Evolutionary conservation across 345 rosid genomes (phyloP).

Genomic region (Euphorbia pulcherrima): DNA sequence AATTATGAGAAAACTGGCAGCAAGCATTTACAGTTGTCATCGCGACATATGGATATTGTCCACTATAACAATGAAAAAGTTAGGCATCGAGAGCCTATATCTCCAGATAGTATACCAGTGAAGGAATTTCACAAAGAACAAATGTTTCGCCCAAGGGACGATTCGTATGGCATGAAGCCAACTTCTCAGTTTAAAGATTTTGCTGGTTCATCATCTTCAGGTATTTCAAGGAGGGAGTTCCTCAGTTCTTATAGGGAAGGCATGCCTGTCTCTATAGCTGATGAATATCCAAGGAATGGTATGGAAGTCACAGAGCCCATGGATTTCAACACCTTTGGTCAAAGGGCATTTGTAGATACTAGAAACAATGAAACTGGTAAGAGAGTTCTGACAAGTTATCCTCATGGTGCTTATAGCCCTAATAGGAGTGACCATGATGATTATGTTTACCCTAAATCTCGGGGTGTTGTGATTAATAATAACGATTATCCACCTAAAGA

Average conservation of each 20-base stretch:
- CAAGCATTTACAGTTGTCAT: conserved; percentile 21
- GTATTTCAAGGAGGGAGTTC: conserved; percentile 30
- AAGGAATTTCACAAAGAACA: conserved; percentile 33
- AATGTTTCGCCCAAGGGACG: conserved; percentile 32
- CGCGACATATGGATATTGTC: conserved; percentile 21
- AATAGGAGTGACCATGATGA: conserved; percentile 36
- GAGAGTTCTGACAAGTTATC: conserved; percentile 28
- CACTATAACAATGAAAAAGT: conserved; percentile 32
- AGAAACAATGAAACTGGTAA: conserved; percentile 29
- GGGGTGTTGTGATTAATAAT: conserved; percentile 25
- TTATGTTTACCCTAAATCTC: conserved; percentile 28
- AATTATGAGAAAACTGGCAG: conserved; percentile 35
- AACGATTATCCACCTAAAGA: conserved; percentile 33
- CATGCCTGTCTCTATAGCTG: conserved; percentile 29
- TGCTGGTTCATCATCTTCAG: conserved; percentile 41
- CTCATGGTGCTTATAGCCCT: conserved; percentile 27
- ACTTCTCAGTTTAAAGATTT: conserved; percentile 28
- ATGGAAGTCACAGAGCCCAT: conserved; percentile 32
- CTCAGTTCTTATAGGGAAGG: conserved; percentile 30
- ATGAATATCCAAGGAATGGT: conserved; percentile 34
- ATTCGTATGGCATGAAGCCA: conserved; percentile 23
- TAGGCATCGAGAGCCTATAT: conserved; percentile 31
- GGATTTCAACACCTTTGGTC: conserved; percentile 25
- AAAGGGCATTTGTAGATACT: conserved; percentile 26
- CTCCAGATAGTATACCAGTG: conserved; percentile 24